Evolutionary conservation across 139 green algal genomes (phyloP).

Genomic region (Picochlorum sp.): DNA sequence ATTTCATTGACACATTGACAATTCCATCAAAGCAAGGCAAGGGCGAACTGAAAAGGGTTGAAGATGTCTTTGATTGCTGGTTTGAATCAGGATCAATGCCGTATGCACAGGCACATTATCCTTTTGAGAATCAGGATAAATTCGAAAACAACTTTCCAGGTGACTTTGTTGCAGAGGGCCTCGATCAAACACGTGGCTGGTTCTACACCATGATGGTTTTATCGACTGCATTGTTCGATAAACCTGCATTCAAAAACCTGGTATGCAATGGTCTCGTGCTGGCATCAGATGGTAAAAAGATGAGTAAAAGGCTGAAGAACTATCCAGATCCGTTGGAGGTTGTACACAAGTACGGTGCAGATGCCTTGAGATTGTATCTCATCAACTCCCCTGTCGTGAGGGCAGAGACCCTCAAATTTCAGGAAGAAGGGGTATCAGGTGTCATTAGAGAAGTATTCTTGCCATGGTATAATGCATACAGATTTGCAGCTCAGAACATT

Average conservation of each 20-base stretch:
- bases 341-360: conserved; percentile 83
- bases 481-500: conserved; percentile 85
- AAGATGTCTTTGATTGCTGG: conserved; percentile 99
- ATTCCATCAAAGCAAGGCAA: conserved; percentile 79
- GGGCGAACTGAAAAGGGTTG: conserved; percentile 63
- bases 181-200: conserved; percentile 90
- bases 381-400: conserved; percentile 95
- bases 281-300: conserved; percentile 97
- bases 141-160: conserved; percentile 90
- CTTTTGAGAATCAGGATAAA: conserved; percentile 95
- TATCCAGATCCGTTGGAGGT: conserved; percentile 87
- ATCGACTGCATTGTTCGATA: conserved; percentile 95
- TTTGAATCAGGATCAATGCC: conserved; percentile 97
- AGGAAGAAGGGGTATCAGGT: conserved; percentile 89
- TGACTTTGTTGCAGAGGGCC: conserved; percentile 85
- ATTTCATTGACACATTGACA: conserved; percentile 96
- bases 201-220: conserved; percentile 99
- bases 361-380: conserved; percentile 95
- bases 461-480: conserved; percentile 99
- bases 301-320: conserved; percentile 98
- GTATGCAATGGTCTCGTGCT: conserved; percentile 99
- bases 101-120: conserved; percentile 95
- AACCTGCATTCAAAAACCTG: conserved; percentile 96
- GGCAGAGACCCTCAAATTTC: conserved; percentile 86
- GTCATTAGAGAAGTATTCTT: conserved; percentile 97